These are phyloP conservation scores for Monascus ruber DNA, from an alignment of 2,329 filamentous ascomycete genomes.

Conservation along the genomic window DNA sequence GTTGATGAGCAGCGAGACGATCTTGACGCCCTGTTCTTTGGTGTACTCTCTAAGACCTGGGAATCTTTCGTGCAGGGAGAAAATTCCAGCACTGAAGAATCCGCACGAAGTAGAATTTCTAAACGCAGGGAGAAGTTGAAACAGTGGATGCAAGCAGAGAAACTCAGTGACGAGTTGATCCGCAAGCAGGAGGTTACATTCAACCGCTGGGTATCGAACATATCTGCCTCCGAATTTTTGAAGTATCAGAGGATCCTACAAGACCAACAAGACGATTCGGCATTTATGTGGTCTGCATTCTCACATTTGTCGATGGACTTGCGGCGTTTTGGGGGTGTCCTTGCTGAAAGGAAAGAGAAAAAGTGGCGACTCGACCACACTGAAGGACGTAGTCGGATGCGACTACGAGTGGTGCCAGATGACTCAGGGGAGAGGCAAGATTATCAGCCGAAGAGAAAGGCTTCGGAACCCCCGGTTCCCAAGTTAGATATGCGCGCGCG, in stretches of 20 bases:
- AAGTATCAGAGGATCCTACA: constrained; percentile 83
- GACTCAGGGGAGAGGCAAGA: constrained; percentile 55
- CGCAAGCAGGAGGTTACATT: constrained; percentile 78
- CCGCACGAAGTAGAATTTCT: constrained; percentile 54
- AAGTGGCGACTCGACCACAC: constrained; percentile 95
- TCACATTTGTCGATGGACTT: constrained; percentile 69
- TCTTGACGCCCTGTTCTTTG: constrained; percentile 72
- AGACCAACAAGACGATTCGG: constrained; percentile 83
- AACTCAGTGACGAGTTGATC: constrained; percentile 58
- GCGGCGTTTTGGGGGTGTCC: constrained; percentile 67
- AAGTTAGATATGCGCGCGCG: constrained; percentile 37
- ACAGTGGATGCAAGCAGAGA: constrained; percentile 63
- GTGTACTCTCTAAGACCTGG: constrained; percentile 70
- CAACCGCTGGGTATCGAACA: constrained; percentile 87
- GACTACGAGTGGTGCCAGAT: constrained; percentile 75
- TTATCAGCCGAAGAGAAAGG: constrained; percentile 74
- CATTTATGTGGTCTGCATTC: constrained; percentile 65
- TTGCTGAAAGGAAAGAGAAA: constrained; percentile 50
- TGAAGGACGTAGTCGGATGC: constrained; percentile 90
- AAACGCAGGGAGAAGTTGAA: constrained; percentile 75
- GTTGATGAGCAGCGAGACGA: constrained; percentile 69
- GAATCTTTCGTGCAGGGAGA: constrained; percentile 75
- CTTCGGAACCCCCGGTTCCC: constrained; percentile 39
- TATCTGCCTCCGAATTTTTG: constrained; percentile 80
- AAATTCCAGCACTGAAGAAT: constrained; percentile 69